Conservation (phyloP, 495 filamentous ascomycete species). For the Podospora appendiculata region DNA sequence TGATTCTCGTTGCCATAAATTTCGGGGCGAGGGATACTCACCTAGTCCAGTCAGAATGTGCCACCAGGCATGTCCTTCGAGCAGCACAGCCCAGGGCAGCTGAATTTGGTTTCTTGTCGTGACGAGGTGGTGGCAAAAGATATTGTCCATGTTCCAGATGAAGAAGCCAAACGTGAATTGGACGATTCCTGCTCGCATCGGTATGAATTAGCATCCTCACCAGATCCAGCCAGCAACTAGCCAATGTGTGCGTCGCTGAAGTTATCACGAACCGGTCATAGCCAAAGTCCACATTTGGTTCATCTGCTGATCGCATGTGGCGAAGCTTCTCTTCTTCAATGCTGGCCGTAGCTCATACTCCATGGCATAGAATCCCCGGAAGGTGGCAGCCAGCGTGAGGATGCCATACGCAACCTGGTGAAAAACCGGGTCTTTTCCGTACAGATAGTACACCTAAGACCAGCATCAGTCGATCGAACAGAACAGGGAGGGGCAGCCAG, state of each 20-base stretch:
- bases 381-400: constrained; percentile 69
- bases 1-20: neutral
- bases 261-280: constrained; percentile 23
- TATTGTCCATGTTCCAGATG: constrained; percentile 83
- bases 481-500: neutral
- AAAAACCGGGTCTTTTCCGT: constrained; percentile 85
- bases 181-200: constrained; percentile 41
- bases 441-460: constrained; percentile 70
- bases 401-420: constrained; percentile 85
- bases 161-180: constrained; percentile 79
- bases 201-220: neutral
- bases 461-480: neutral
- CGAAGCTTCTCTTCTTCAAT: constrained; percentile 33
- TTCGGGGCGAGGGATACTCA: constrained; percentile 1
- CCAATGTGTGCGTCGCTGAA: too few species aligned
- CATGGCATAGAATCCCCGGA: constrained; percentile 86
- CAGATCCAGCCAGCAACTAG: neutral
- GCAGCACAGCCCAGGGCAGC: constrained; percentile 81
- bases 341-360: constrained; percentile 64
- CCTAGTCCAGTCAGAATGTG: constrained; percentile 46
- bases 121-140: constrained; percentile 66
- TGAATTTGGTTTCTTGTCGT: constrained; percentile 63
- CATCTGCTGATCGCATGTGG: constrained; percentile 67
- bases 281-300: constrained; percentile 57
- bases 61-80: constrained; percentile 98